Percentiles rank a stretch among this genome's conserved stretches.
Conservation (phyloP, 768 basidiomycete species). For the Trametes maxima region DNA sequence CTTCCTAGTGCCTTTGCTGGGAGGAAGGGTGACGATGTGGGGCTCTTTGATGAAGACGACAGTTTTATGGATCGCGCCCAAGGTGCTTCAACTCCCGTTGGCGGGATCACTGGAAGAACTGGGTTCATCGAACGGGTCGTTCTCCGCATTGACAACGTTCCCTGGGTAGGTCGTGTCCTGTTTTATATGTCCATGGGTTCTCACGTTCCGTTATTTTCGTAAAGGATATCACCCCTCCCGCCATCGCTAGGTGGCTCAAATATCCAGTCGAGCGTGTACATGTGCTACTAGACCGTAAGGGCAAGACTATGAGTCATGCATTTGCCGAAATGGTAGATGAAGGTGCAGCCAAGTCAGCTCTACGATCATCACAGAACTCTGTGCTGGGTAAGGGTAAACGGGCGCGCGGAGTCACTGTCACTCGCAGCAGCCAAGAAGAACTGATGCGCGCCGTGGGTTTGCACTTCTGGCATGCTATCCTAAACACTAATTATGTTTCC, state of each 20-base stretch:
- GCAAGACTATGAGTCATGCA: slow-evolving; percentile 85
- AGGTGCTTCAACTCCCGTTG: slow-evolving; percentile 36
- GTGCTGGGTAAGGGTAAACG: slow-evolving; percentile 79
- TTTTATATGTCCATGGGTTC: slow-evolving; percentile 57
- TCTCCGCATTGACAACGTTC: slow-evolving; percentile 84
- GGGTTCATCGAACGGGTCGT: slow-evolving; percentile 44
- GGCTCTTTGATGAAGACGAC: slow-evolving; percentile 24
- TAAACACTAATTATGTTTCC: not conserved
- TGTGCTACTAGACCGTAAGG: slow-evolving; percentile 77
- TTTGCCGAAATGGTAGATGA: slow-evolving; percentile 73
- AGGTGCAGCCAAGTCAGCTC: slow-evolving; percentile 62
- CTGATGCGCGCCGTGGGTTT: slow-evolving; percentile 74
- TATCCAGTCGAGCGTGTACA: slow-evolving; percentile 73
- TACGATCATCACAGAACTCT: slow-evolving; percentile 58
- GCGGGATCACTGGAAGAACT: slow-evolving; percentile 18
- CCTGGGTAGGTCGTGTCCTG: no score
- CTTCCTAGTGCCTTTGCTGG: slow-evolving; percentile 35
- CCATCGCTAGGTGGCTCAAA: slow-evolving; percentile 67
- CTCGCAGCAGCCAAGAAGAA: slow-evolving; percentile 77
- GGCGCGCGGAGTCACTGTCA: slow-evolving; percentile 83
- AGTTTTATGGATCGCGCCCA: slow-evolving; percentile 36
- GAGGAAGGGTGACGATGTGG: not conserved
- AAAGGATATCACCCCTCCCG: slow-evolving; percentile 83
- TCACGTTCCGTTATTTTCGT: slow-evolving; percentile 23
- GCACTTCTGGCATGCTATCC: not conserved